Conservation (phyloP, 768 basidiomycete species). For the Udeniomyces megalosporus region DNA sequence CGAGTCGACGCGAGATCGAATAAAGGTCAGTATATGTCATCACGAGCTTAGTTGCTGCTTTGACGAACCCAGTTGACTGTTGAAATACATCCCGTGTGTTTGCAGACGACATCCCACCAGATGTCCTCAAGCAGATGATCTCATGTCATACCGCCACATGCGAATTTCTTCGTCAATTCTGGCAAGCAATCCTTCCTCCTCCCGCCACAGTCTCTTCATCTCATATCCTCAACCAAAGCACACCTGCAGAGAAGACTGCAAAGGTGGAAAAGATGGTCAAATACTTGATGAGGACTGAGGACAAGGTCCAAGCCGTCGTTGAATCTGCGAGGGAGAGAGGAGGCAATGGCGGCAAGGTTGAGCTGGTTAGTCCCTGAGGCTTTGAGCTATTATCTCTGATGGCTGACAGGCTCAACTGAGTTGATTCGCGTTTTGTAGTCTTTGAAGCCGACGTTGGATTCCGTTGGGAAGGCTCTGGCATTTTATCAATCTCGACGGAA, state of each 20-base stretch:
- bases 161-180: constrained; percentile 92
- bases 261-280: constrained; percentile 78
- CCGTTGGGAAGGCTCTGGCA: constrained; percentile 53
- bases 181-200: constrained; percentile 71
- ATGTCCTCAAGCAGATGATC: constrained; percentile 62
- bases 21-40: constrained; percentile 37
- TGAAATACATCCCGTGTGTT: background rate
- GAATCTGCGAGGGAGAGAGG: constrained; percentile 44
- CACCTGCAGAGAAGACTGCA: constrained; percentile 51
- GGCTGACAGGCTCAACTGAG: background rate
- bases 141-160: constrained; percentile 85
- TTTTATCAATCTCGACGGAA: constrained; percentile 4
- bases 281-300: constrained; percentile 60
- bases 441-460: constrained; percentile 56
- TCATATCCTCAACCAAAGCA: constrained; percentile 12
- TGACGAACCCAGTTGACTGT: background rate
- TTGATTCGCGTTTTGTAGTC: constrained; percentile 35
- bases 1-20: constrained; percentile 49
- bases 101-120: constrained; percentile 62
- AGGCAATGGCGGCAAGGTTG: constrained; percentile 46
- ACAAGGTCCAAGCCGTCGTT: constrained; percentile 68
- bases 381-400: too few relatives aligned
- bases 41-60: background rate
- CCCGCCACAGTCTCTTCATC: constrained; percentile 19
- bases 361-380: constrained; percentile 40